Evolutionary conservation across 2,329 filamentous ascomycete genomes (phyloP).

Genomic region (Diaporthe citrichinensis): DNA sequence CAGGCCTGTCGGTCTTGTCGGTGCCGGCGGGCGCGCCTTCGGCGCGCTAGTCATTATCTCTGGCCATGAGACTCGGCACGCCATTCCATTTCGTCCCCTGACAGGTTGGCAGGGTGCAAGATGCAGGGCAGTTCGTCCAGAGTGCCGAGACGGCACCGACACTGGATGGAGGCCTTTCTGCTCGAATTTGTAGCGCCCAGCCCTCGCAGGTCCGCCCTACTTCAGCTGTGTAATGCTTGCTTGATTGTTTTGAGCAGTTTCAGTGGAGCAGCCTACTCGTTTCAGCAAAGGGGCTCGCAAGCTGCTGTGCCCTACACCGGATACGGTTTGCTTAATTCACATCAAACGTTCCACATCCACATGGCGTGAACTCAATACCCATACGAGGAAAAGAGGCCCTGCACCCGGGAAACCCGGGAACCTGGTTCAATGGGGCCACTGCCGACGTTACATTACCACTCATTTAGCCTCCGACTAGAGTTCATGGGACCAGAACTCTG

Average conservation of each 20-base stretch:
- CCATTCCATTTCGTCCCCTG: constrained; percentile 1
- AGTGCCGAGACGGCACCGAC: constrained; percentile 6
- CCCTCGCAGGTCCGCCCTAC: too few relatives aligned
- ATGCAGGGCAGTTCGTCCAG: background rate
- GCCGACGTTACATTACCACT: background rate
- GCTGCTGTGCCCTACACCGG: background rate
- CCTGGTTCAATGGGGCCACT: background rate
- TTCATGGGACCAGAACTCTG: background rate
- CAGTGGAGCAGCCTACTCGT: background rate
- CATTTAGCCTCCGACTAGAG: background rate
- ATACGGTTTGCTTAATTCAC: background rate
- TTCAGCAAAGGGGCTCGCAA: constrained; percentile 2
- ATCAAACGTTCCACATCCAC: background rate
- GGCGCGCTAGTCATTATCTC: constrained; percentile 21
- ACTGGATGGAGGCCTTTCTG: background rate
- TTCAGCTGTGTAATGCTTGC: background rate
- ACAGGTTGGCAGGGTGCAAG: background rate
- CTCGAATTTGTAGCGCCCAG: background rate
- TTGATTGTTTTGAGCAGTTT: background rate
- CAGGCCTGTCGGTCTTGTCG: background rate
- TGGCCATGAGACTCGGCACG: constrained; percentile 1
- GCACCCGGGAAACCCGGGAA: background rate
- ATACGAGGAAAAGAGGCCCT: background rate
- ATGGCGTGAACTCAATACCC: constrained; percentile 17
- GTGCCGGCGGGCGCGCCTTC: constrained; percentile 19